These are phyloP conservation scores for Biscogniauxia marginata DNA, from an alignment of 2,329 filamentous ascomycete genomes.

Conservation along the genomic window DNA sequence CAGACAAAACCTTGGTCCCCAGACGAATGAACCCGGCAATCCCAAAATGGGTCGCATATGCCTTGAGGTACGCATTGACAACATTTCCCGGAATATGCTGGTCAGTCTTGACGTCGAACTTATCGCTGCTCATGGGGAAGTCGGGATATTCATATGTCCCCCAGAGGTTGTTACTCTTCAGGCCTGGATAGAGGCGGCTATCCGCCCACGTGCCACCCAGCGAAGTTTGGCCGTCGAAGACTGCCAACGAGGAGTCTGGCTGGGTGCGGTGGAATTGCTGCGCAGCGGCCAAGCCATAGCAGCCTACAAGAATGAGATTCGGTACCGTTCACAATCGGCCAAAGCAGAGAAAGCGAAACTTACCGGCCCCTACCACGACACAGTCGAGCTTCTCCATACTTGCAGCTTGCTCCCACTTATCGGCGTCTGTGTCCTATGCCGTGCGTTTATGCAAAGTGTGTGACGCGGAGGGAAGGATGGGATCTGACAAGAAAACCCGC, in stretches of 20 bases:
- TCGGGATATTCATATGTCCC: slow-evolving; percentile 74
- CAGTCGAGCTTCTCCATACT: slow-evolving; percentile 45
- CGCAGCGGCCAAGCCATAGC: slow-evolving; percentile 58
- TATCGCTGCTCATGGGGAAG: slow-evolving; percentile 64
- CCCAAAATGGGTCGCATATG: slow-evolving; percentile 53
- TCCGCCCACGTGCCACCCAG: slow-evolving; percentile 70
- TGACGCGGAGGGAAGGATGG: neutral
- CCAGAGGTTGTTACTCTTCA: slow-evolving; percentile 73
- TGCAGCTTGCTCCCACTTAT: neutral
- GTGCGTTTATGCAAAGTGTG: neutral
- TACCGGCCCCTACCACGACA: slow-evolving; percentile 54
- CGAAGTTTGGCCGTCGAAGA: slow-evolving; percentile 57
- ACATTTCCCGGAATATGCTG: slow-evolving; percentile 59
- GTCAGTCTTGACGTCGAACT: slow-evolving; percentile 43
- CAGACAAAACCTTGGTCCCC: slow-evolving; percentile 48
- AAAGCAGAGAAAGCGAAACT: slow-evolving; percentile 21
- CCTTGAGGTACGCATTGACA: slow-evolving; percentile 55
- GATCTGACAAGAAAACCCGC: neutral
- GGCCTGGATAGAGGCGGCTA: slow-evolving; percentile 63
- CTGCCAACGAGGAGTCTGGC: slow-evolving; percentile 52
- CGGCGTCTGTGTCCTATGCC: neutral
- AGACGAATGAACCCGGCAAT: slow-evolving; percentile 49
- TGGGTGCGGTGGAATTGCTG: slow-evolving; percentile 61
- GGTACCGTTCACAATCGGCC: neutral
- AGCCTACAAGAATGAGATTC: slow-evolving; percentile 33